Conservation (phyloP, 2,329 filamentous ascomycete species). For the Chaetothyriales sp. region DNA sequence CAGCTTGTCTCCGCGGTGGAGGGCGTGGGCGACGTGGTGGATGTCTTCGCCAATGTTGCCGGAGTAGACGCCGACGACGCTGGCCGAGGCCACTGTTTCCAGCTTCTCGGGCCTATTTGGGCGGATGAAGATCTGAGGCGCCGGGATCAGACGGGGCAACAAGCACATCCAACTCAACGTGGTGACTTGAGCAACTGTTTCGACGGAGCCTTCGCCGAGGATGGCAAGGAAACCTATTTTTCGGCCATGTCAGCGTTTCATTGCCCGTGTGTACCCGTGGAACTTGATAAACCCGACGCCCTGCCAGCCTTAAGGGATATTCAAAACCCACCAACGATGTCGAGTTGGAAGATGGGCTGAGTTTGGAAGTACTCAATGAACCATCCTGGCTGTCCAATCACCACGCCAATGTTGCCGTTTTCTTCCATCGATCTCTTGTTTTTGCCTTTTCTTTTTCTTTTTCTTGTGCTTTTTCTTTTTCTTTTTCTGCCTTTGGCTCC, state of each 20-base stretch:
- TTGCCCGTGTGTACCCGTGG: too few species aligned
- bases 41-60: slow-evolving; percentile 33
- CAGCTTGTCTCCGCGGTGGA: slow-evolving; percentile 22
- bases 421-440: neutral
- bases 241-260: neutral
- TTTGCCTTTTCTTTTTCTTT: too few species aligned
- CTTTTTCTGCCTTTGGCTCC: neutral
- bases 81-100: slow-evolving; percentile 23
- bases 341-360: slow-evolving; percentile 31
- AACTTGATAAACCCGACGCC: too few species aligned
- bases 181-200: slow-evolving; percentile 36
- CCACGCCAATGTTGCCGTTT: neutral
- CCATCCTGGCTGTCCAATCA: slow-evolving; percentile 1
- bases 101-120: slow-evolving; percentile 30
- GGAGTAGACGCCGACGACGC: slow-evolving; percentile 32
- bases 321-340: slow-evolving; percentile 33
- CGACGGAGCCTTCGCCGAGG: slow-evolving; percentile 36
- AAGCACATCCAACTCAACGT: slow-evolving; percentile 36
- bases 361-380: neutral
- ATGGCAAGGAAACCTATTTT: slow-evolving; percentile 36
- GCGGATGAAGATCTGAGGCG: slow-evolving; percentile 35
- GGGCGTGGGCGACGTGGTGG: slow-evolving; percentile 34
- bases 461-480: too few species aligned
- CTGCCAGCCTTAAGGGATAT: too few species aligned
- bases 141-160: slow-evolving; percentile 35